phyloP scores from a whole-genome alignment of 2,329 filamentous ascomycete species.

The Sporothrix pseudoabietina region DNA sequence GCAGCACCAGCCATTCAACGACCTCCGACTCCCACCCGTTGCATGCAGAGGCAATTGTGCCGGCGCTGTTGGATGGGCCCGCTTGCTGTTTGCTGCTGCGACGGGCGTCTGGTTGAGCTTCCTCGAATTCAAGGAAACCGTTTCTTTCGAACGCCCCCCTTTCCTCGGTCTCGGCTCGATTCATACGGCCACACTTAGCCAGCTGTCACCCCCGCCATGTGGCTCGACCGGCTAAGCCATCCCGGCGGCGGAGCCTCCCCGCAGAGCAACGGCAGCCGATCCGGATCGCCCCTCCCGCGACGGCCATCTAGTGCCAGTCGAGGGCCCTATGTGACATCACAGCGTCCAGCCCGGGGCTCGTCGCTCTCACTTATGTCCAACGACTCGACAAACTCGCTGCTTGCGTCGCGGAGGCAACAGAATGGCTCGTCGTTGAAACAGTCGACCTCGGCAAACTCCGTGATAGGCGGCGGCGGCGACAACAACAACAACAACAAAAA shows the following conservation, averaged over 20 bases:
- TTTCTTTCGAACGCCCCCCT: not conserved
- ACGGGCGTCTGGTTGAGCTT: constrained; percentile 18
- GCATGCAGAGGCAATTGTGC: not conserved
- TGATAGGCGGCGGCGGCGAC: not conserved
- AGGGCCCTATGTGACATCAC: constrained; percentile 67
- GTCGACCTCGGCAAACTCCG: constrained; percentile 51
- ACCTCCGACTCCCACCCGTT: not conserved
- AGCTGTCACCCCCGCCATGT: constrained; percentile 60
- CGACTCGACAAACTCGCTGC: constrained; percentile 75
- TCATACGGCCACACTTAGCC: not conserved
- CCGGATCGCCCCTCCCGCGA: constrained; percentile 70
- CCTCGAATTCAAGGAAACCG: not conserved
- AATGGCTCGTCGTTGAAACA: constrained; percentile 72
- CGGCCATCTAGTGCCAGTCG: constrained; percentile 66
- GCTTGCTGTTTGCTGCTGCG: not conserved
- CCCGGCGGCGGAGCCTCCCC: constrained; percentile 57
- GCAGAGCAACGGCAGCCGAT: constrained; percentile 64
- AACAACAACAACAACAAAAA: no score
- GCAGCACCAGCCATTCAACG: not conserved
- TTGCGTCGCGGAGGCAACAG: constrained; percentile 62
- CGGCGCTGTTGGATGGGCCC: constrained; percentile 6
- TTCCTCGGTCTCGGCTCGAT: not conserved
- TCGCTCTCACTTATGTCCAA: constrained; percentile 76
- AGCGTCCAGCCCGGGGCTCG: constrained; percentile 73
- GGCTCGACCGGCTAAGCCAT: constrained; percentile 82